Evolutionary conservation across 345 rosid genomes (phyloP).

Genomic region (Eucalyptus regnans): DNA sequence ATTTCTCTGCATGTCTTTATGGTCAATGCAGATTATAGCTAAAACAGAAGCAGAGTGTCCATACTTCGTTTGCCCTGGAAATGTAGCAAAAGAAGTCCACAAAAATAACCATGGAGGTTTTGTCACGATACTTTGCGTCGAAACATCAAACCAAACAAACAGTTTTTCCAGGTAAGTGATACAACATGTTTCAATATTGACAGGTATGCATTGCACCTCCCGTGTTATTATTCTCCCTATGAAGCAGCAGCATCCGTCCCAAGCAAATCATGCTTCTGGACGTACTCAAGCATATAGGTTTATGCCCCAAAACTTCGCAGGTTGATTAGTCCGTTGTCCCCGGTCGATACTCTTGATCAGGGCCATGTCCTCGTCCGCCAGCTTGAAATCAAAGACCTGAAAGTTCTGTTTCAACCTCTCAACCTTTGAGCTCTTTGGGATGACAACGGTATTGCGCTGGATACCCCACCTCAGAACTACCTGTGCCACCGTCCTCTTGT

Average conservation of each 20-base stretch:
- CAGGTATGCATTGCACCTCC: not conserved
- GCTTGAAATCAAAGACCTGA: constrained; percentile 48
- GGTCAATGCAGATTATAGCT: not conserved
- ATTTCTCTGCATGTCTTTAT: not conserved
- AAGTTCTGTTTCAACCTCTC: constrained; percentile 63
- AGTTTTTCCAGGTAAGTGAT: not conserved
- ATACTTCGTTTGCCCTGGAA: not conserved
- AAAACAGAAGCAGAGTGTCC: not conserved
- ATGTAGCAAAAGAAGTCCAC: not conserved
- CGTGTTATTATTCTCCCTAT: not conserved
- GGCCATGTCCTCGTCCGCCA: constrained; percentile 68
- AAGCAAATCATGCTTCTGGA: not conserved
- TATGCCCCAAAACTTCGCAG: constrained; percentile 78
- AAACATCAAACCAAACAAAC: not conserved
- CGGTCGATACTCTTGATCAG: constrained; percentile 41
- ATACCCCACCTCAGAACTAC: constrained; percentile 74
- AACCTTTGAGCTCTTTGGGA: constrained; percentile 63
- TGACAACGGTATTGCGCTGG: constrained; percentile 61
- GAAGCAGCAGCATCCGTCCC: not conserved
- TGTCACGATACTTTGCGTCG: not conserved
- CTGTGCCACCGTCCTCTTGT: constrained; percentile 68
- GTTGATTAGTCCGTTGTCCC: constrained; percentile 59
- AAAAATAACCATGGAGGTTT: not conserved
- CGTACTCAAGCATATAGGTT: constrained; percentile 51
- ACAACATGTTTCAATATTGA: not conserved